Conservation (phyloP, 257 asterid genomes). For the Capsicum pubescens region DNA sequence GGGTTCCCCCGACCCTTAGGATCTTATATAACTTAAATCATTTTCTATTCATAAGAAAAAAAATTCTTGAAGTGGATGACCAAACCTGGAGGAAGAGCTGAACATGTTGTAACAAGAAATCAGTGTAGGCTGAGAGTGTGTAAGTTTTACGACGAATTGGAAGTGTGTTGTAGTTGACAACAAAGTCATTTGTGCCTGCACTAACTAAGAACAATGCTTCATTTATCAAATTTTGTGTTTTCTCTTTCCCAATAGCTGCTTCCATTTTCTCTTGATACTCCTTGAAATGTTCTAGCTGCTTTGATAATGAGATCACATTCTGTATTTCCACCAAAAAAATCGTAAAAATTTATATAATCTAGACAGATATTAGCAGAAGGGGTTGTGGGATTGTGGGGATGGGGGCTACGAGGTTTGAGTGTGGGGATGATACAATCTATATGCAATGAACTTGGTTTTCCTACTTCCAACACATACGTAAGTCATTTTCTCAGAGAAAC, state of each 20-base stretch:
- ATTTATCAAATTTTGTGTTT: slow-evolving; percentile 42
- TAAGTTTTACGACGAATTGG: slow-evolving; percentile 62
- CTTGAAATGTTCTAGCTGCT: slow-evolving; percentile 58
- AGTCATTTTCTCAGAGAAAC: not conserved
- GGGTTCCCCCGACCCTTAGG: no score
- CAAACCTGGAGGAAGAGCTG: slow-evolving; percentile 61
- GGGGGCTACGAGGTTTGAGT: not conserved
- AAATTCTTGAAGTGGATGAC: not conserved
- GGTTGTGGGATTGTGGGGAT: no score
- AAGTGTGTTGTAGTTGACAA: slow-evolving; percentile 56
- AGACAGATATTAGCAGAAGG: not conserved
- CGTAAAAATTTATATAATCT: not conserved
- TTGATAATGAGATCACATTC: slow-evolving; percentile 60
- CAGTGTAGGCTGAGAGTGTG: slow-evolving; percentile 51
- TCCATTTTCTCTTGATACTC: slow-evolving; percentile 52
- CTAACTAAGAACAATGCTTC: slow-evolving; percentile 62
- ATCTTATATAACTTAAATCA: no score
- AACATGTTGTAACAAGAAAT: slow-evolving; percentile 46
- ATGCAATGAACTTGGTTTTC: not conserved
- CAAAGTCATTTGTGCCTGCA: slow-evolving; percentile 87
- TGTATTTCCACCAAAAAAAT: slow-evolving; percentile 30
- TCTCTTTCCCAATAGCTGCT: slow-evolving; percentile 54
- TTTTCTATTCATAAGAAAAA: not conserved
- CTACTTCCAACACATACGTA: no score
- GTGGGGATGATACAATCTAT: not conserved